Evolutionary conservation across 2,329 filamentous ascomycete species (phyloP), one percentile per base, ranked within the genome.

Genomic region (Rachicladosporium sp.): DNA sequence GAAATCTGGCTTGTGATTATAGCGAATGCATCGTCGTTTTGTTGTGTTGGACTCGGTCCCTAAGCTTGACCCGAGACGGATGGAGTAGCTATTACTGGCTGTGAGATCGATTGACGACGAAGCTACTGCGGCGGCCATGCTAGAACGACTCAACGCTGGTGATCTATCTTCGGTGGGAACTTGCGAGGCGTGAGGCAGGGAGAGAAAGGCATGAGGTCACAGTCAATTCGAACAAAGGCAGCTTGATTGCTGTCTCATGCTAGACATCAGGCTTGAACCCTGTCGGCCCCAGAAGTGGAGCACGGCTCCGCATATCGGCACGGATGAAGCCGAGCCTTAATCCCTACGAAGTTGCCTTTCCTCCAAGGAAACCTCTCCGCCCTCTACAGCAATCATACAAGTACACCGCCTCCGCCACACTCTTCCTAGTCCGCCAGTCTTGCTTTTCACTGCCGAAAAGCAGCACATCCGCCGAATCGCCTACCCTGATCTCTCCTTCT

Each of bases 1-100:
- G 6, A 56, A 46, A 38, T 51, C 44, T 8, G 66, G 65, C 48
- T 65, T 69, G 52, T 68, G 60, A 49, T 70, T 70, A 55, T 63
- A 59, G 19, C 54, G 47, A 21, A 60, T 37, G 33, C 48, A 54
- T 32, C 45, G 43, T 36, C 36, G 46, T 37, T 38, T 46, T 9
- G 41, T 36, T 19, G 44, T 29, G 9, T 36, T 38, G 19, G 43
- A 29, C 7, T 43, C 35, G 36, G 50, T 45, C 32, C 40, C 11
- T 31, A 56, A 46, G 47, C 54, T 57, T 36, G 43, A 40, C 27
- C 54, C 54, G 29, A 57, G 43, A 30, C 52, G 53, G 36, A 57
- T 49, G 31, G 48, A 46, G 41, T 47, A 50, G 38, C 43, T 52
- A 43, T 43, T 43, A 38, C 50, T 46, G 12, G 48, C 38, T 35